These are phyloP conservation scores for Calonectria honghensis DNA, from an alignment of 2,329 filamentous ascomycete genomes.

Conservation along the genomic window DNA sequence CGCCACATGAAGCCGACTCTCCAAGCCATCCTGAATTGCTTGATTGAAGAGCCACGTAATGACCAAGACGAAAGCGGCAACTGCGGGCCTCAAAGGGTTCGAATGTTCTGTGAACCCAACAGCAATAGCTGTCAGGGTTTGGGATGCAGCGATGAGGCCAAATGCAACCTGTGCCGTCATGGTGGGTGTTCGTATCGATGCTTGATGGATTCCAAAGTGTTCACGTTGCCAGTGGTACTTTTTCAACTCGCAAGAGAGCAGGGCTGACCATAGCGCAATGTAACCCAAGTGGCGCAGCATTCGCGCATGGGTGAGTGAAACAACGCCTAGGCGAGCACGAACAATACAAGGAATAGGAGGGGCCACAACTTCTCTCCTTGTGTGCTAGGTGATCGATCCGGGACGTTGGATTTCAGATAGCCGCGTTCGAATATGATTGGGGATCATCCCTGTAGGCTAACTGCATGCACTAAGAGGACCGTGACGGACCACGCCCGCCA, in stretches of 20 bases:
- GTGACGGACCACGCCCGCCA: neutral
- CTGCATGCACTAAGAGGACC: neutral
- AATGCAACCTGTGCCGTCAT: slow-evolving; percentile 34
- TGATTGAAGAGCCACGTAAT: slow-evolving; percentile 43
- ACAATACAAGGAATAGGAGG: neutral
- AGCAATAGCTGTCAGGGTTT: slow-evolving; percentile 32
- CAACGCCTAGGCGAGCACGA: neutral
- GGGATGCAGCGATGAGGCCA: slow-evolving; percentile 34
- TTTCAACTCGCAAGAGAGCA: neutral
- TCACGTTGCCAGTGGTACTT: neutral
- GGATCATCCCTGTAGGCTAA: neutral
- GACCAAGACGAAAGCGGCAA: slow-evolving; percentile 15
- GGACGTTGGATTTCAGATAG: neutral
- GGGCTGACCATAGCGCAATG: neutral
- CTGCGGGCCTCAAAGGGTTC: neutral
- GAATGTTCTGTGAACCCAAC: slow-evolving; percentile 37
- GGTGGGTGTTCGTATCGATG: neutral
- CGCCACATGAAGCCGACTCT: slow-evolving; percentile 44
- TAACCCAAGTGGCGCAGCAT: neutral
- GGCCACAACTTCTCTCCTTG: neutral
- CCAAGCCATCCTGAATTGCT: slow-evolving; percentile 31
- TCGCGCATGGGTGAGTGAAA: neutral
- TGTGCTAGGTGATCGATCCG: neutral
- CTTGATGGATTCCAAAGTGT: neutral
- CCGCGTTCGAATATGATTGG: neutral